Percentiles rank a stretch among this genome's conserved stretches.
These are phyloP conservation scores for Globisporangium cederbergense DNA, from an alignment of 352 stramenopile genomes.

Conservation along the genomic window DNA sequence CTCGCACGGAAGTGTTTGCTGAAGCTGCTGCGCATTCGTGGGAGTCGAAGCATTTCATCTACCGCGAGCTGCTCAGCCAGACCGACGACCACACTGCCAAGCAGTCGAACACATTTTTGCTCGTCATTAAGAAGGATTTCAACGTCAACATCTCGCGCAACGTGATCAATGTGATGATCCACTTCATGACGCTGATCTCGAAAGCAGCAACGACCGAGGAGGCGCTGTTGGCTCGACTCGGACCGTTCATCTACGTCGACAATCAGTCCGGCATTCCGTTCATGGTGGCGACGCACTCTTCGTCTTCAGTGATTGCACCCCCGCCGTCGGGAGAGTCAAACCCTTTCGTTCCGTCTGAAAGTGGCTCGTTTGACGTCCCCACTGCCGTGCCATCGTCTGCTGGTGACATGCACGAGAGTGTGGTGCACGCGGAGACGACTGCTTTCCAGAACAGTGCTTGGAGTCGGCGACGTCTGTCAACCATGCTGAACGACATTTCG, in stretches of 20 bases:
- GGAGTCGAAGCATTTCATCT: constrained; percentile 85
- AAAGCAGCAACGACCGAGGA: constrained; percentile 42
- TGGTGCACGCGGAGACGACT: constrained; percentile 36
- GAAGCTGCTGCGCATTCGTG: constrained; percentile 56
- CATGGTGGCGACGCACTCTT: constrained; percentile 61
- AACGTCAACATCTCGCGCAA: constrained; percentile 83
- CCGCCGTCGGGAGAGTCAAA: constrained; percentile 15
- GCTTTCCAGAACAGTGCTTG: constrained; percentile 54
- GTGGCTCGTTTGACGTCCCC: constrained; percentile 48
- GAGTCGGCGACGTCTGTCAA: constrained; percentile 64
- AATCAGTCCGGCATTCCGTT: constrained; percentile 85
- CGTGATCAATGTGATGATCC: constrained; percentile 78
- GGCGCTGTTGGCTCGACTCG: constrained; percentile 45
- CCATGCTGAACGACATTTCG: constrained; percentile 75
- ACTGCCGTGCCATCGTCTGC: constrained; percentile 36
- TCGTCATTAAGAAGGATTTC: constrained; percentile 78
- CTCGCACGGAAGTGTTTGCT: constrained; percentile 64
- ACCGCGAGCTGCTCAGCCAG: constrained; percentile 66
- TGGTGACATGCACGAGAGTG: constrained; percentile 36
- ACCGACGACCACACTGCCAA: constrained; percentile 52
- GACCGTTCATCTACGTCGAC: constrained; percentile 84
- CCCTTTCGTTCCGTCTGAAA: constrained; percentile 15
- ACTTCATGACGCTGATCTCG: constrained; percentile 74
- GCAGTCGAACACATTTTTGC: constrained; percentile 60
- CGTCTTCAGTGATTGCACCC: constrained; percentile 18